Base-by-base conservation (phyloP, 2,329 filamentous ascomycete genomes). In the Xylariaceae sp. region DNA sequence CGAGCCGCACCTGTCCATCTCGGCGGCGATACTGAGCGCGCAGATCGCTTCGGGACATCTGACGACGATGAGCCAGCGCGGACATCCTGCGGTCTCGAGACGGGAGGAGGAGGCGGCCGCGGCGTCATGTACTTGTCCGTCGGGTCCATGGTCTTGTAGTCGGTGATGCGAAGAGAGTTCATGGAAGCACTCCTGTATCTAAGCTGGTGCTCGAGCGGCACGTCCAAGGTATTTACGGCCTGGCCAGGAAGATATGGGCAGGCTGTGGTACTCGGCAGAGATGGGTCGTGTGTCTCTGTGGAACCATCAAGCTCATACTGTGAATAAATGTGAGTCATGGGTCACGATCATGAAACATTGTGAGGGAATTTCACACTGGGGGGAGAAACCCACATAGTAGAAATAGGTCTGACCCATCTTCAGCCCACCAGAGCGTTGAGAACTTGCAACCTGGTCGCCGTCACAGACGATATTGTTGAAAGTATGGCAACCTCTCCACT, bases 351-450 rank as follows among this genome's bases (percentile, higher is more conserved):
- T 32, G n/a, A 30, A 18, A 34, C 4, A 38, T 18, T 18, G 17
- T 15, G n/a, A 35, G 18, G 38, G 15, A 18, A 39, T 33, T 9
- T n/a, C 16, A 29, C 19, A 34, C 37, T 41, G 29, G 36, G 36
- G 22, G 32, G 22, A 18, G 36, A 36, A 34, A 74, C 86, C 67
- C 71, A 94, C 89, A 67, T 93, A 96, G 72, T 95, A 97, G 76
- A 91, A 96, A 66, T 96, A 96, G 13, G 85, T 93, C 45, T 85
- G 81, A 34, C 90, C 90, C 87, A 95, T 95, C 64, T 85, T 93
- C 50, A 96, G 74, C 39, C 86, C 90, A 43, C 89, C 89, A 52
- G 79, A 78, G 54, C 88, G 79, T 54, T 78, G 79, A 26, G 72
- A 67, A 18, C 64, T 64, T 38, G 68, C 72, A 52, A 71, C 64